Evolutionary conservation across 129 eudicot genomes (phyloP).

Genomic region (Calendula officinalis): DNA sequence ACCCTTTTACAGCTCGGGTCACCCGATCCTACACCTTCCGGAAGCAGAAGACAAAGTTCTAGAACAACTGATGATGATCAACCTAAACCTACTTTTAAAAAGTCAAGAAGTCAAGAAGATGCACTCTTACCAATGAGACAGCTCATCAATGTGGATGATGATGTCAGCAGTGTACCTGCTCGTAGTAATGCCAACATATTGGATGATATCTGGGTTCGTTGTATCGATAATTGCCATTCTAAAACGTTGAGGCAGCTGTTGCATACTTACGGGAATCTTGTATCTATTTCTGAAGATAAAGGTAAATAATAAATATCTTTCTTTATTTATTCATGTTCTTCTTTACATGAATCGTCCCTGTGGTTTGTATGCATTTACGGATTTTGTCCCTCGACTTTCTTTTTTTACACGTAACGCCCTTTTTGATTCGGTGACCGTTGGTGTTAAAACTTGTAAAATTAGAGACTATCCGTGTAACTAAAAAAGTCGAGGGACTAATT

Average conservation of each 20-base stretch:
- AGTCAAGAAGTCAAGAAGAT: slow-evolving; percentile 42
- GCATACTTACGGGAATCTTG: slow-evolving; percentile 67
- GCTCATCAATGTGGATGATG: slow-evolving; percentile 35
- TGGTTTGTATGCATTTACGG: too few relatives aligned
- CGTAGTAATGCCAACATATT: slow-evolving; percentile 41
- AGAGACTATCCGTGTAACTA: too few relatives aligned
- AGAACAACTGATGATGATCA: slow-evolving; percentile 74
- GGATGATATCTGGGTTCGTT: slow-evolving; percentile 74
- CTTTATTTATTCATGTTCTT: slow-evolving; percentile 3
- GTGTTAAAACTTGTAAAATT: too few relatives aligned
- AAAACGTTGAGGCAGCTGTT: slow-evolving; percentile 76
- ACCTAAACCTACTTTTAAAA: slow-evolving; percentile 28
- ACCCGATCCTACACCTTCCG: slow-evolving; percentile 68
- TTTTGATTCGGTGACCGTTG: too few relatives aligned
- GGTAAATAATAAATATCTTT: slow-evolving; percentile 45
- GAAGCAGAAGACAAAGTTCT: slow-evolving; percentile 73
- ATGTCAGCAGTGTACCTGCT: slow-evolving; percentile 16
- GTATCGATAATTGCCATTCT: slow-evolving; percentile 87
- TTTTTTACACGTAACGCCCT: too few relatives aligned
- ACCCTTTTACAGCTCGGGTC: slow-evolving; percentile 89
- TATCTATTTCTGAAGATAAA: slow-evolving; percentile 74
- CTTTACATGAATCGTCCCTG: too few relatives aligned
- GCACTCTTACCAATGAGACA: slow-evolving; percentile 39
- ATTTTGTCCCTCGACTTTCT: too few relatives aligned
- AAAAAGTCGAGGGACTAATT: too few relatives aligned